Conservation (phyloP, 1,284 basidiomycete genomes). For the Coniophora puteana region DNA sequence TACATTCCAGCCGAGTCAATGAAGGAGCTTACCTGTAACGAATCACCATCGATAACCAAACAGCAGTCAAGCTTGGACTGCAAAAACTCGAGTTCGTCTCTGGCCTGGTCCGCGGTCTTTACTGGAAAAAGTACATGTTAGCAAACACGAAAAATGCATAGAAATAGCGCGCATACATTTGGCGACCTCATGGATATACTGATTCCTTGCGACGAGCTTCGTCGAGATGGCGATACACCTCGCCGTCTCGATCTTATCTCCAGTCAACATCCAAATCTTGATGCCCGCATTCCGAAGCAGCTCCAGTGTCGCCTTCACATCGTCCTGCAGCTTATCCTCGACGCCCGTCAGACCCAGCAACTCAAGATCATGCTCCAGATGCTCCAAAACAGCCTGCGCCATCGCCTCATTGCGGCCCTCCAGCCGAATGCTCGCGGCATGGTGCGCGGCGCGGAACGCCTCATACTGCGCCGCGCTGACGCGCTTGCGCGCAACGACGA, state of each 20-base stretch:
- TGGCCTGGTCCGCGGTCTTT: slow-evolving; percentile 76
- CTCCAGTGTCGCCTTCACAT: slow-evolving; percentile 93
- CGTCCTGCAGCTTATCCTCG: slow-evolving; percentile 98
- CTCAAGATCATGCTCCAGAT: slow-evolving; percentile 88
- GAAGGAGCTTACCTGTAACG: slow-evolving; percentile 64
- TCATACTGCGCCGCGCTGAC: slow-evolving; percentile 69
- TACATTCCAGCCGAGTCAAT: slow-evolving; percentile 5
- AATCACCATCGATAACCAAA: slow-evolving; percentile 98
- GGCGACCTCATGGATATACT: slow-evolving; percentile 96
- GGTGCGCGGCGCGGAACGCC: slow-evolving; percentile 76
- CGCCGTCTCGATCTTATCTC: slow-evolving; percentile 99
- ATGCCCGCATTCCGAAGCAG: slow-evolving; percentile 93
- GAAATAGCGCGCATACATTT: slow-evolving; percentile 63
- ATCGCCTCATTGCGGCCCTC: slow-evolving; percentile 84
- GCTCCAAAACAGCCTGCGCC: slow-evolving; percentile 67
- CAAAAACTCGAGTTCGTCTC: slow-evolving; percentile 92
- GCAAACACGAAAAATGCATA: slow-evolving; percentile 1
- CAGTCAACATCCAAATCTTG: slow-evolving; percentile 99
- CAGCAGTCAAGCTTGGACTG: slow-evolving; percentile 96
- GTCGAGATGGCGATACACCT: slow-evolving; percentile 98
- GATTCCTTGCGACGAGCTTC: slow-evolving; percentile 92
- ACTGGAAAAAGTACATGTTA: slow-evolving; percentile 58
- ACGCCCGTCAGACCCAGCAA: slow-evolving; percentile 94
- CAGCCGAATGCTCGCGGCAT: slow-evolving; percentile 72
- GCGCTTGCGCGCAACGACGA: slow-evolving; percentile 87